Conservation (phyloP, 768 basidiomycete species). For the Termitomyces sp. region DNA sequence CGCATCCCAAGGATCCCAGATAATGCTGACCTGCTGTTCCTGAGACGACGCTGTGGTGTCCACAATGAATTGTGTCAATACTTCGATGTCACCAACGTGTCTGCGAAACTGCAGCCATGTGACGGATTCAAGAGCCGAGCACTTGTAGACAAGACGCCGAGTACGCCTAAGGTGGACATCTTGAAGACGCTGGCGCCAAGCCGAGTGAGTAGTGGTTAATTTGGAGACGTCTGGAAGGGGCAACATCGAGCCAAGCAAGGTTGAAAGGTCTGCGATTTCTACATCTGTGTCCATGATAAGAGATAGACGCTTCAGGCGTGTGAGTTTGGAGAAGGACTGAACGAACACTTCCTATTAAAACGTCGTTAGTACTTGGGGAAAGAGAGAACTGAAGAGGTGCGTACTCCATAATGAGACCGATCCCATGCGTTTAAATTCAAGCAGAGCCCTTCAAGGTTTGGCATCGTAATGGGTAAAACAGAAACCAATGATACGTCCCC, state of each 20-base stretch:
- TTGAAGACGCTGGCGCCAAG: not conserved
- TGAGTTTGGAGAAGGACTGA: not conserved
- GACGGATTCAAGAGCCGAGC: not conserved
- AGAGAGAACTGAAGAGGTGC: not conserved
- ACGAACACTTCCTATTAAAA: not conserved
- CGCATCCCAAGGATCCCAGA: conserved; percentile 3
- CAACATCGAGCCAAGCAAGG: not conserved
- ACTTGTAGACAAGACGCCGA: not conserved
- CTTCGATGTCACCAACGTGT: conserved; percentile 1
- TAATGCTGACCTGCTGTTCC: not conserved
- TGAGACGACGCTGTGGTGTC: not conserved
- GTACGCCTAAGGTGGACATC: not conserved
- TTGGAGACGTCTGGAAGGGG: not conserved
- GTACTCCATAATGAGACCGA: not conserved
- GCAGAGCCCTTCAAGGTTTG: not conserved
- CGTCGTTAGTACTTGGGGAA: too few species aligned
- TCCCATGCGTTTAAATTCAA: conserved; percentile 2
- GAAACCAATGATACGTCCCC: not conserved
- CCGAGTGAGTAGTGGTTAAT: not conserved
- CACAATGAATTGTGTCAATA: conserved; percentile 1
- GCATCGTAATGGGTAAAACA: not conserved
- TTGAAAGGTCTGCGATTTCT: not conserved
- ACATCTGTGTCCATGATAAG: not conserved
- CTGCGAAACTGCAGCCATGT: conserved; percentile 5
- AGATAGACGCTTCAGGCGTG: not conserved